phyloP scores from a whole-genome alignment of 2,329 filamentous ascomycete species.

The Paracamarosporium sp. region DNA sequence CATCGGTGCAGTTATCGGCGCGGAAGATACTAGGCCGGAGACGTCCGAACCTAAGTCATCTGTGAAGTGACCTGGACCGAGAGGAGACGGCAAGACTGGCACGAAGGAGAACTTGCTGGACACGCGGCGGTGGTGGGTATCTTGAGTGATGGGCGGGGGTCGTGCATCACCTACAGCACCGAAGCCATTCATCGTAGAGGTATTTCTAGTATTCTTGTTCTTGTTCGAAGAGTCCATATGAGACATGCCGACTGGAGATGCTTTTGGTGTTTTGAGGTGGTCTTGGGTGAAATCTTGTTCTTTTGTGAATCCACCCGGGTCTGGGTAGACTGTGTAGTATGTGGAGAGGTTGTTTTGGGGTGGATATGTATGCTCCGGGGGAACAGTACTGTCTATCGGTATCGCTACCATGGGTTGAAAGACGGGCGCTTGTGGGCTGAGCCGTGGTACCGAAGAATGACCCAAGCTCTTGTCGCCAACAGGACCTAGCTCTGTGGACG shows the following conservation, averaged over 20 bases:
- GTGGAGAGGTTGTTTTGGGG: not conserved
- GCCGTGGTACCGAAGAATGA: not conserved
- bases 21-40: slow-evolving; percentile 3
- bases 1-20: not conserved
- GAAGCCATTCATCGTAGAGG: not conserved
- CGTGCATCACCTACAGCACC: not conserved
- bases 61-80: slow-evolving; percentile 1
- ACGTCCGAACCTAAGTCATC: slow-evolving; percentile 2
- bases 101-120: not conserved
- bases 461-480: not conserved
- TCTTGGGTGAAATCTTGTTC: not conserved
- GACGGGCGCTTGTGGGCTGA: not conserved
- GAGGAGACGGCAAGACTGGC: slow-evolving; percentile 3
- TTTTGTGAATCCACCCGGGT: not conserved
- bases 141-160: not conserved
- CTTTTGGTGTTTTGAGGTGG: not conserved
- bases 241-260: not conserved
- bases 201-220: not conserved
- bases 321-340: not conserved
- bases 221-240: not conserved
- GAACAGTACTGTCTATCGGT: not conserved
- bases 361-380: not conserved
- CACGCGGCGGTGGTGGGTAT: not conserved
- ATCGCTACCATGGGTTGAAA: not conserved
- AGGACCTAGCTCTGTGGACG: not conserved